Evolutionary conservation across 2,329 filamentous ascomycete species (phyloP).

Genomic region (Ilyonectria sp.): DNA sequence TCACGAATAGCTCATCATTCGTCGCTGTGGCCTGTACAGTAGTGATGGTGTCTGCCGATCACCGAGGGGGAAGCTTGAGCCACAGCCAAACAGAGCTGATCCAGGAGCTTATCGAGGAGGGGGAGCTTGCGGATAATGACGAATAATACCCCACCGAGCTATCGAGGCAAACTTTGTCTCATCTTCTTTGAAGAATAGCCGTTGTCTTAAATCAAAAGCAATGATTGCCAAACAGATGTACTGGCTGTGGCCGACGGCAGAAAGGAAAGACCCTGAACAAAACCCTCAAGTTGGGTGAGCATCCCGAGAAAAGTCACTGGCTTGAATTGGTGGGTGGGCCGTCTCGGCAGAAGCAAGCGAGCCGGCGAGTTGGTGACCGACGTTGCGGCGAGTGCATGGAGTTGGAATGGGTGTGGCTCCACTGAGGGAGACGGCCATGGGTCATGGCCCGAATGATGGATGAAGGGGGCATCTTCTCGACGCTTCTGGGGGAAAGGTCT

Average conservation of each 20-base stretch:
- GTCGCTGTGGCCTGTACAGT: not conserved
- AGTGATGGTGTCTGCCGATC: constrained; percentile 43
- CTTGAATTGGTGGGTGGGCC: constrained; percentile 20
- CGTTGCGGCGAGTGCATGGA: constrained; percentile 26
- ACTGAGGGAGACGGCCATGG: not conserved
- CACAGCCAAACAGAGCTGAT: constrained; percentile 7
- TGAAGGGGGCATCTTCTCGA: not conserved
- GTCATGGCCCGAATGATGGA: constrained; percentile 1
- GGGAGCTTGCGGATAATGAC: not conserved
- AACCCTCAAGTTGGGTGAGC: constrained; percentile 15
- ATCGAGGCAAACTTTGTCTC: constrained; percentile 22
- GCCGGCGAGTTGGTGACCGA: constrained; percentile 36
- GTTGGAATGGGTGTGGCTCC: constrained; percentile 13
- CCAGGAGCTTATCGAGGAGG: constrained; percentile 12
- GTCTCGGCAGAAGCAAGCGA: constrained; percentile 22
- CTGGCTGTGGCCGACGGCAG: constrained; percentile 7
- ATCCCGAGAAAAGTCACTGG: constrained; percentile 27
- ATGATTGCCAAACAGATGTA: not conserved
- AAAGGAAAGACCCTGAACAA: constrained; percentile 16
- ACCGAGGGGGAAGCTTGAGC: constrained; percentile 38
- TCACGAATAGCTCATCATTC: not conserved
- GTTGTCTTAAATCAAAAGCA: constrained; percentile 3
- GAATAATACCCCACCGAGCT: constrained; percentile 8
- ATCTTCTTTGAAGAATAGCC: constrained; percentile 1
- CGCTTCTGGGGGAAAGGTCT: constrained; percentile 1